A percentile compares a stretch with the other conserved stretches of the same genome.
Conservation (phyloP, 2,329 filamentous ascomycete species). For the Botrytis fragariae region DNA sequence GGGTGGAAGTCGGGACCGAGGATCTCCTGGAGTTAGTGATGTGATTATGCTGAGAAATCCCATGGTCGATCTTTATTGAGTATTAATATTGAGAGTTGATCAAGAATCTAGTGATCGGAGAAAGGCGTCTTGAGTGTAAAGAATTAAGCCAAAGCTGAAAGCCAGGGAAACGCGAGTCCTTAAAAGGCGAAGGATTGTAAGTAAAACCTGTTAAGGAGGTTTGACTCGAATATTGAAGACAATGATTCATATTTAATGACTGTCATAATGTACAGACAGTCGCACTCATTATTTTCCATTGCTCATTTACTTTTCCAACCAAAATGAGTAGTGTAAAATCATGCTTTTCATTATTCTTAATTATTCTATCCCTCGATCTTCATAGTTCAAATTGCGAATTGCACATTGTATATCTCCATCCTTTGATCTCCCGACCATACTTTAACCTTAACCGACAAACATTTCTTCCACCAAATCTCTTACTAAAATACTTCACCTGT, state of each 20-base stretch:
- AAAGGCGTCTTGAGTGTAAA: background rate
- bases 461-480: background rate
- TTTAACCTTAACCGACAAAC: rapidly evolving
- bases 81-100: background rate
- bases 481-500: background rate
- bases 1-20: background rate
- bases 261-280: background rate
- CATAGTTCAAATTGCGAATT: background rate
- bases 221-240: background rate
- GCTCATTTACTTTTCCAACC: background rate
- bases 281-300: background rate
- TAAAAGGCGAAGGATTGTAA: background rate
- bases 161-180: background rate
- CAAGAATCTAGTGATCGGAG: background rate
- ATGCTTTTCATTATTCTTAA: background rate
- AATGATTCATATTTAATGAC: background rate
- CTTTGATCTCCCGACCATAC: background rate
- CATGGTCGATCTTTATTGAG: background rate
- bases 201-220: background rate
- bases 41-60: background rate
- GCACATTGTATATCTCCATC: background rate
- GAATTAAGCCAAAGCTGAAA: background rate
- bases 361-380: background rate
- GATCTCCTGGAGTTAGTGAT: background rate
- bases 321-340: background rate